Percentiles rank a stretch among this genome's conserved stretches.
Evolutionary conservation across 768 basidiomycete genomes (phyloP).

Genomic region (Suillus subaureus): DNA sequence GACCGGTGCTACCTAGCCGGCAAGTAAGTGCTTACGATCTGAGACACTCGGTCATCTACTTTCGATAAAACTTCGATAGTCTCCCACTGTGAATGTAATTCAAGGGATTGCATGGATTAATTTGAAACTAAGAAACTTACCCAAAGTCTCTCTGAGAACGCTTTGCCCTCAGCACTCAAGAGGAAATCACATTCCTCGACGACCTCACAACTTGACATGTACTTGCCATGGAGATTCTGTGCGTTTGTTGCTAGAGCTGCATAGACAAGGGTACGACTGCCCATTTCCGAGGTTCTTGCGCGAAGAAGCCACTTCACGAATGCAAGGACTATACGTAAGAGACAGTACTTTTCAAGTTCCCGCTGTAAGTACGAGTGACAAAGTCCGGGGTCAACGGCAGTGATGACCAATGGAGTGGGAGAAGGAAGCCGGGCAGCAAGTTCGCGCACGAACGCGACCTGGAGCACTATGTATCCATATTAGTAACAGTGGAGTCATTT

Average conservation of each 20-base stretch:
- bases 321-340: neutral
- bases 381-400: conserved; percentile 36
- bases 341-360: conserved; percentile 3
- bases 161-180: conserved; percentile 29
- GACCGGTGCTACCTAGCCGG: neutral
- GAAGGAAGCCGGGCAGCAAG: conserved; percentile 30
- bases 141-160: conserved; percentile 34
- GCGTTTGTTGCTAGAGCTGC: conserved; percentile 31
- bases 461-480: conserved; percentile 25
- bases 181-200: conserved; percentile 34
- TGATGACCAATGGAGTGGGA: conserved; percentile 23
- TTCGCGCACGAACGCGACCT: conserved; percentile 37
- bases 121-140: conserved; percentile 20
- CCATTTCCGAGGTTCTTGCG: conserved; percentile 34
- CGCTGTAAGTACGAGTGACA: conserved; percentile 34
- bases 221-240: conserved; percentile 32
- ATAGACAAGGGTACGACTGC: conserved; percentile 37
- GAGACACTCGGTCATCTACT: conserved; percentile 23
- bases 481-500: neutral
- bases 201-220: conserved; percentile 26
- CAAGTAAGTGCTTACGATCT: conserved; percentile 13
- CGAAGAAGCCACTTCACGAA: conserved; percentile 15
- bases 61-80: conserved; percentile 22
- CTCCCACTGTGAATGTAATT: conserved; percentile 20
- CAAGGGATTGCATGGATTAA: neutral